Evolutionary conservation across 2,329 filamentous ascomycete genomes (phyloP).

Genomic region (Stromatinia cepivora): DNA sequence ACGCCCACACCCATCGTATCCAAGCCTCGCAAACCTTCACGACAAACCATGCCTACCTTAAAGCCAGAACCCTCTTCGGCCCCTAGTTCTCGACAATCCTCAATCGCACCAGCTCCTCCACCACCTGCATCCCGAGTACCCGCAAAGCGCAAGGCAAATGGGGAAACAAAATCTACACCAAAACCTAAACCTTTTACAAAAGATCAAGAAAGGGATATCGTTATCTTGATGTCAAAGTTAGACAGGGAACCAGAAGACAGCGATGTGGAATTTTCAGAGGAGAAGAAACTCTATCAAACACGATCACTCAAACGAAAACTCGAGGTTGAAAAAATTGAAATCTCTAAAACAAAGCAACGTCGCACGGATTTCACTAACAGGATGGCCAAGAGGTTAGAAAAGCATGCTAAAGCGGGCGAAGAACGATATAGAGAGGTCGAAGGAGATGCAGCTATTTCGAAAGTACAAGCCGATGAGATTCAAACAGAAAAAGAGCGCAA

Average conservation of each 20-base stretch:
- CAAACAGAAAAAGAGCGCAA: slow-evolving; percentile 97
- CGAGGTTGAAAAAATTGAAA: slow-evolving; percentile 64
- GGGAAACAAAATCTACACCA: slow-evolving; percentile 57
- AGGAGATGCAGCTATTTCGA: slow-evolving; percentile 76
- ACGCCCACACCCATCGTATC: slow-evolving; percentile 19
- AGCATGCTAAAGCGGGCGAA: slow-evolving; percentile 70
- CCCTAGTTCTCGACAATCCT: slow-evolving; percentile 48
- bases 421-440: slow-evolving; percentile 74
- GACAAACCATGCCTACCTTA: slow-evolving; percentile 31
- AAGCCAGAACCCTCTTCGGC: slow-evolving; percentile 35
- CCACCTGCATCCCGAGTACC: slow-evolving; percentile 48
- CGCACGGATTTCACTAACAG: slow-evolving; percentile 58
- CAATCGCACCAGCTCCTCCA: slow-evolving; percentile 47
- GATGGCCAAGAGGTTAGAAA: slow-evolving; percentile 62
- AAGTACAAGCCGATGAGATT: slow-evolving; percentile 87
- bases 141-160: slow-evolving; percentile 42
- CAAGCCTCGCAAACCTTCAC: slow-evolving; percentile 37
- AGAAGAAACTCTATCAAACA: slow-evolving; percentile 56
- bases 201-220: slow-evolving; percentile 68
- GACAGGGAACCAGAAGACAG: slow-evolving; percentile 59
- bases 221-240: slow-evolving; percentile 61
- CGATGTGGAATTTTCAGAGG: slow-evolving; percentile 54
- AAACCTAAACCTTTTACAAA: slow-evolving; percentile 51
- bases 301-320: slow-evolving; percentile 65
- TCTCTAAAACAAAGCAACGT: slow-evolving; percentile 62